Percentiles rank a stretch among this genome's conserved stretches.
These are phyloP conservation scores for Sapria himalayana DNA, from an alignment of 345 rosid genomes.

Conservation along the genomic window DNA sequence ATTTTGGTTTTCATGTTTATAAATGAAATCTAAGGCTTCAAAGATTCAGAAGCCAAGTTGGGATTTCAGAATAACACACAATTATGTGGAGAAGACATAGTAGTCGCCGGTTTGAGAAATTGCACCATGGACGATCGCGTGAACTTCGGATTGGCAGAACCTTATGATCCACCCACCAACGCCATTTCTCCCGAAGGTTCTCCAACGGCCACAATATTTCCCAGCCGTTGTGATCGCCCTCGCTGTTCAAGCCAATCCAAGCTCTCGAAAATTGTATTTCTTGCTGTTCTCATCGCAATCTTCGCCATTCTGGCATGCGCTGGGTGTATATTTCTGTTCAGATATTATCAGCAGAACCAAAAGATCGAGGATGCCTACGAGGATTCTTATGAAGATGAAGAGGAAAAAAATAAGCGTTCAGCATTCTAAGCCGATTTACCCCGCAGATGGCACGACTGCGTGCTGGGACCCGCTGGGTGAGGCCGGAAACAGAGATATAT, in stretches of 20 bases:
- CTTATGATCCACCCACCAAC: slow-evolving; percentile 11
- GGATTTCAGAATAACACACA: slow-evolving; percentile 37
- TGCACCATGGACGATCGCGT: slow-evolving; percentile 24
- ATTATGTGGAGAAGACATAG: slow-evolving; percentile 51
- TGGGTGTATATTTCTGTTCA: slow-evolving; percentile 22
- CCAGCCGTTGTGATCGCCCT: slow-evolving; percentile 24
- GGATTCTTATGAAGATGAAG: slow-evolving; percentile 38
- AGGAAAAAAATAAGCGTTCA: slow-evolving; percentile 29
- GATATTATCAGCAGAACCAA: slow-evolving; percentile 44
- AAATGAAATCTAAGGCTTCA: slow-evolving; percentile 28
- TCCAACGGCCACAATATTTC: slow-evolving; percentile 13
- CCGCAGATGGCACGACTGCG: slow-evolving; percentile 44
- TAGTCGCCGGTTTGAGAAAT: slow-evolving; percentile 25
- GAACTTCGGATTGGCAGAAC: slow-evolving; percentile 17
- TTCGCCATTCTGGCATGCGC: slow-evolving; percentile 19
- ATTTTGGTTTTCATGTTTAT: slow-evolving; percentile 1
- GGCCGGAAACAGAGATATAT: slow-evolving; percentile 29
- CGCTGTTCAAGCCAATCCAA: slow-evolving; percentile 34
- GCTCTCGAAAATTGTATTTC: slow-evolving; percentile 29
- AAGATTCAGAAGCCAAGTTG: slow-evolving; percentile 38
- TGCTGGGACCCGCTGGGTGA: slow-evolving; percentile 67
- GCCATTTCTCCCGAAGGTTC: slow-evolving; percentile 8
- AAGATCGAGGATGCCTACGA: slow-evolving; percentile 46
- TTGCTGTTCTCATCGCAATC: slow-evolving; percentile 32
- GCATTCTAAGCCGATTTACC: slow-evolving; percentile 31